These are phyloP conservation scores for Metschnikowia amazonensis DNA, from an alignment of 805 yeast species.

Conservation along the genomic window DNA sequence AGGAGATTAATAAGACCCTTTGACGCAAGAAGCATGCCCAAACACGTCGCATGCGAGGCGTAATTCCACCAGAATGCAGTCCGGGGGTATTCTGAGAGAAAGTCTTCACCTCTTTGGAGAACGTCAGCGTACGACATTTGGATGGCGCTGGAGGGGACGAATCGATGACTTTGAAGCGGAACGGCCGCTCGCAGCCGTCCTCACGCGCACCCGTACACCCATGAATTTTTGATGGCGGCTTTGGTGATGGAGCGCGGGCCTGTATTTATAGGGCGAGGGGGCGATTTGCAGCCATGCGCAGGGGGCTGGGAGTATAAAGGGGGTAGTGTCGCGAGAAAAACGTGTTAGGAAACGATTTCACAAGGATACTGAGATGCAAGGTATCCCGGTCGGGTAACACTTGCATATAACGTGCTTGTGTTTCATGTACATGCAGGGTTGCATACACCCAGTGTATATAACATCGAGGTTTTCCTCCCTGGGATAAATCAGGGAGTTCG, in stretches of 20 bases:
- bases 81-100: slow-evolving; percentile 62
- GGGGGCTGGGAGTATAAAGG: background rate
- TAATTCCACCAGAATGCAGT: slow-evolving; percentile 57
- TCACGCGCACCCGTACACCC: slow-evolving; percentile 2
- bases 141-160: background rate
- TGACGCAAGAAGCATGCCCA: slow-evolving; percentile 59
- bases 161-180: background rate
- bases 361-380: too few relatives aligned
- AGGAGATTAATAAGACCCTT: slow-evolving; percentile 57
- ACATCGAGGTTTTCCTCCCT: too few relatives aligned
- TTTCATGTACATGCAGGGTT: too few relatives aligned
- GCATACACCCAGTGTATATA: too few relatives aligned
- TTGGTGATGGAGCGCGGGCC: background rate
- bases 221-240: background rate
- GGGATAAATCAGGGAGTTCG: too few relatives aligned
- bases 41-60: slow-evolving; percentile 65
- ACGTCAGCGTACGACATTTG: slow-evolving; percentile 76
- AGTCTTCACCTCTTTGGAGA: slow-evolving; percentile 67
- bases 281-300: slow-evolving; percentile 4
- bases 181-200: slow-evolving; percentile 2
- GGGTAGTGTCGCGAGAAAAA: too few relatives aligned
- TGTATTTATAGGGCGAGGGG: background rate
- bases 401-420: too few relatives aligned
- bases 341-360: too few relatives aligned
- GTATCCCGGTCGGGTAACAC: too few relatives aligned